Conservation (phyloP, 1,284 basidiomycete genomes). For the Ganoderma boninense region DNA sequence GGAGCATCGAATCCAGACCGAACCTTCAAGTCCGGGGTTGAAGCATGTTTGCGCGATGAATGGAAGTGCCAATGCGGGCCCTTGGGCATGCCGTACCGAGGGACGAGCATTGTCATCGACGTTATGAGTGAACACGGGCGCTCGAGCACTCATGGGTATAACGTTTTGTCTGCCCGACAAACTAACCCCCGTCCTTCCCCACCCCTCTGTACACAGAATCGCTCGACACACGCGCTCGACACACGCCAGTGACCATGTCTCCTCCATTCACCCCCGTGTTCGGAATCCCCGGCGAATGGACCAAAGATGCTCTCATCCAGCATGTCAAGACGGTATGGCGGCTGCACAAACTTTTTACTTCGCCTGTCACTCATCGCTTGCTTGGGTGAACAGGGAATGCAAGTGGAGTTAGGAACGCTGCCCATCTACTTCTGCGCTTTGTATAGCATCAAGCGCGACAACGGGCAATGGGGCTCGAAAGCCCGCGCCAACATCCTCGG, state of each 20-base stretch:
- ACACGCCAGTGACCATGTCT: not conserved
- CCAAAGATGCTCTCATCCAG: constrained; percentile 10
- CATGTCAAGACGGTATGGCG: constrained; percentile 15
- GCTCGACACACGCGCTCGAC: not conserved
- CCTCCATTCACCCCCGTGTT: constrained; percentile 5
- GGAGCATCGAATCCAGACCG: not conserved
- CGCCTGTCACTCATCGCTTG: not conserved
- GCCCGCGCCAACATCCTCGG: constrained; percentile 22
- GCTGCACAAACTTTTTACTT: not conserved
- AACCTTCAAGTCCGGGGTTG: constrained; percentile 2
- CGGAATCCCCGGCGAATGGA: constrained; percentile 6
- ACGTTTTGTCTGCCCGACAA: not conserved
- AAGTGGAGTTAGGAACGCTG: constrained; percentile 22
- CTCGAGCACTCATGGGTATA: not conserved
- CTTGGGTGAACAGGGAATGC: constrained; percentile 11
- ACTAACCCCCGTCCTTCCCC: not conserved
- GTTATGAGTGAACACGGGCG: not conserved
- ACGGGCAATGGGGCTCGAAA: constrained; percentile 18
- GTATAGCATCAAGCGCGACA: constrained; percentile 26
- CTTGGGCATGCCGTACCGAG: not conserved
- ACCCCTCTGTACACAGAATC: not conserved
- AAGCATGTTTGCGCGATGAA: not conserved
- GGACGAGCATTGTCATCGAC: not conserved
- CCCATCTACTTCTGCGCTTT: constrained; percentile 29
- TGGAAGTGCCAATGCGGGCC: not conserved